phyloP scores from a whole-genome alignment of 768 basidiomycete species.

The Paxillus ammoniavirescens region DNA sequence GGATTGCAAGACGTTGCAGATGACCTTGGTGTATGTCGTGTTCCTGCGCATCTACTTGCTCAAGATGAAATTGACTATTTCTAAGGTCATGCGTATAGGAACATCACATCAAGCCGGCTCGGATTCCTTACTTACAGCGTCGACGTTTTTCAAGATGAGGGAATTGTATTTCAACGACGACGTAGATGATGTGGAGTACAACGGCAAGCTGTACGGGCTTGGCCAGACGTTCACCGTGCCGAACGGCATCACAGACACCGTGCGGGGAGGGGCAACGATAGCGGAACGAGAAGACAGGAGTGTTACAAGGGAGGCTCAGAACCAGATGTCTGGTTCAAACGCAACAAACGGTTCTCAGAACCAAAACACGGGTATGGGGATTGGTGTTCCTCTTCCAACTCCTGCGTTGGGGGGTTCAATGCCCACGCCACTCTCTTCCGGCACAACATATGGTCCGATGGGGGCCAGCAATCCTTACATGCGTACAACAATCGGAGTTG shows the following conservation, averaged over 20 bases:
- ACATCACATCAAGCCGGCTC: slow-evolving; percentile 95
- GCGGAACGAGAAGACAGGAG: slow-evolving; percentile 75
- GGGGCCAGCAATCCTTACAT: slow-evolving; percentile 60
- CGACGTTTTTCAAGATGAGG: slow-evolving; percentile 95
- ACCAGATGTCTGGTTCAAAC: slow-evolving; percentile 52
- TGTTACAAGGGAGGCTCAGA: slow-evolving; percentile 48
- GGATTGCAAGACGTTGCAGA: slow-evolving; percentile 96
- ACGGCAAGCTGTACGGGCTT: slow-evolving; percentile 80
- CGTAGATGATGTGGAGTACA: slow-evolving; percentile 82
- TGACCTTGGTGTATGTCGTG: slow-evolving; percentile 79
- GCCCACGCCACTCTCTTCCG: slow-evolving; percentile 42
- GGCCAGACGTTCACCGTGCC: slow-evolving; percentile 72
- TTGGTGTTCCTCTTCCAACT: slow-evolving; percentile 41
- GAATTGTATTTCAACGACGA: slow-evolving; percentile 87
- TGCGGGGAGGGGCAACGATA: slow-evolving; percentile 74
- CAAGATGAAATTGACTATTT: background rate
- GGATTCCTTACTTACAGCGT: slow-evolving; percentile 91
- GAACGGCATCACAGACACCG: slow-evolving; percentile 65
- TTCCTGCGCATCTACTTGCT: background rate
- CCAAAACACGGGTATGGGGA: slow-evolving; percentile 48
- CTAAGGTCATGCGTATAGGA: slow-evolving; percentile 83
- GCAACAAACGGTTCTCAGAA: slow-evolving; percentile 35
- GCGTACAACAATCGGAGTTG: slow-evolving; percentile 56
- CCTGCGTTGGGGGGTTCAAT: slow-evolving; percentile 39
- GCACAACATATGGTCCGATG: slow-evolving; percentile 61